Base-by-base conservation (phyloP, 2,329 filamentous ascomycete species). In the Fusarium verrucosum region DNA sequence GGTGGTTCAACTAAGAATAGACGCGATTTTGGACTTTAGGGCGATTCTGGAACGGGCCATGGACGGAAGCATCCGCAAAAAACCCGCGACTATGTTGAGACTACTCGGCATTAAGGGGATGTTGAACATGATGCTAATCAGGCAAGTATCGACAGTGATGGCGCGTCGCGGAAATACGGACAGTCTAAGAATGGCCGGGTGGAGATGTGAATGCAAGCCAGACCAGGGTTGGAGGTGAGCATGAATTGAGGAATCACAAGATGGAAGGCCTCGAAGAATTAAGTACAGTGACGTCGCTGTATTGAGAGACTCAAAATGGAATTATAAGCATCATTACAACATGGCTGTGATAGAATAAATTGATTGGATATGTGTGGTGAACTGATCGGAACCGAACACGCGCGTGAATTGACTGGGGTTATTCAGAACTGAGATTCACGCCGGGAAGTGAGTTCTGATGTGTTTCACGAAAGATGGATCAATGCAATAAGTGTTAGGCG, bases 131-230 rank as follows among this genome's bases (percentile, higher is more conserved):
- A 41, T 40, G 33, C 52, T 22, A 37, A 63, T 53, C 14, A 46
- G 68, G 65, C 41, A 70, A 52, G 60, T 54, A 70, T 70, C 65
- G 57, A 53, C 68, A 50, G 26, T 44, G 45, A 56, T 59, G 58
- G 41, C 53, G 49, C 47, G 50, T 60, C 46, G 36, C 45, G 38
- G 53, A 59, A 49, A 55, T 51, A 52, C 43, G 55, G 53, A 28
- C 41, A 40, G 23, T 47, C 35, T 38, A 40, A 51, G 37, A 47
- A 47, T 32, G 43, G 33, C 22, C 32, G 30, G 35, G 49, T 64
- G 51, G 61, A 52, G 50, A 58, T 37, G 26, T 28, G 35, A 36
- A 52, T 54, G 14, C 40, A 28, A 23, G 13, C 5, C 44, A 36
- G 30, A 17, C 23, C 42, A 49, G 58, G 63, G 58, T 60, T 28